Conservation (phyloP, 768 basidiomycete genomes). For the Tylopilus vinaceipallidus region DNA sequence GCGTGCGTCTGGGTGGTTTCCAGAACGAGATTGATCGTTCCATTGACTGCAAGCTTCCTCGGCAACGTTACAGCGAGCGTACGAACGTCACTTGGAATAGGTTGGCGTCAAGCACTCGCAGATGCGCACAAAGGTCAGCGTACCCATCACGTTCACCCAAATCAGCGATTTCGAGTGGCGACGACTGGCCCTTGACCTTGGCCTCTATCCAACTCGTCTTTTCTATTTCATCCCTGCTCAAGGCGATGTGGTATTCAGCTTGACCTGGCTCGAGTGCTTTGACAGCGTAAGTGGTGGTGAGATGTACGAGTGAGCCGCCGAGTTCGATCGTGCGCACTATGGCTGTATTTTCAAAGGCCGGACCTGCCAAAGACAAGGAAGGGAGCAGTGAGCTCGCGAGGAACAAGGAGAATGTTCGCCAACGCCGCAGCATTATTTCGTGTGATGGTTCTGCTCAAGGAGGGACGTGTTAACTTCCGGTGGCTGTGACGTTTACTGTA, state of each 20-base stretch:
- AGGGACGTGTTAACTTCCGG: slow-evolving; percentile 19
- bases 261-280: slow-evolving; percentile 64
- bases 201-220: slow-evolving; percentile 78
- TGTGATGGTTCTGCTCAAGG: slow-evolving; percentile 28
- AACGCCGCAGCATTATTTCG: slow-evolving; percentile 41
- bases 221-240: slow-evolving; percentile 59
- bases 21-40: slow-evolving; percentile 72
- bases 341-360: slow-evolving; percentile 83
- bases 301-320: slow-evolving; percentile 82
- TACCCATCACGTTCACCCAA: slow-evolving; percentile 52
- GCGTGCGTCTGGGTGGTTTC: slow-evolving; percentile 79
- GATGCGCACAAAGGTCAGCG: slow-evolving; percentile 26
- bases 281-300: slow-evolving; percentile 86
- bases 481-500: slow-evolving; percentile 16
- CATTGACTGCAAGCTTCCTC: slow-evolving; percentile 53
- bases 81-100: slow-evolving; percentile 42
- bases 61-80: slow-evolving; percentile 66
- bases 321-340: slow-evolving; percentile 89
- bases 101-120: slow-evolving; percentile 12
- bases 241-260: slow-evolving; percentile 64
- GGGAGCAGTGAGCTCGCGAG: slow-evolving; percentile 40
- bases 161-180: slow-evolving; percentile 50
- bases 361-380: slow-evolving; percentile 39
- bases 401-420: slow-evolving; percentile 48
- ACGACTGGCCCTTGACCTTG: slow-evolving; percentile 69